Evolutionary conservation across 176 grass and related monocot species (phyloP).

Genomic region (Aegilops speltoides): DNA sequence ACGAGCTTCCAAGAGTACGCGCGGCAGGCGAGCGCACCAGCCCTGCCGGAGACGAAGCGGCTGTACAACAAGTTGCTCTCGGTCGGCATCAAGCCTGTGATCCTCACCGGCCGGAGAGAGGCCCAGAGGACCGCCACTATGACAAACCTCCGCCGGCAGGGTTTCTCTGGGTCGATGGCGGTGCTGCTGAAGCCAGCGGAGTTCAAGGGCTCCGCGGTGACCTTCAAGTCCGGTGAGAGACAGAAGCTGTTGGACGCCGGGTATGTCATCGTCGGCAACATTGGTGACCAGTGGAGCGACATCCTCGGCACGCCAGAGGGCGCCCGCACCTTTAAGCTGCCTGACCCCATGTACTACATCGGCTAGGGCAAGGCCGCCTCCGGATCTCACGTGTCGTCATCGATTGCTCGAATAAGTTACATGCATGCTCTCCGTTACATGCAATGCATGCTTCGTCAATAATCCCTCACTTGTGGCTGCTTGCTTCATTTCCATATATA

Average conservation of each 20-base stretch:
- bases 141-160: not conserved
- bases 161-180: conserved; percentile 27
- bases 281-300: conserved; percentile 67
- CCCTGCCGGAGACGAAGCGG: conserved; percentile 31
- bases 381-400: no score
- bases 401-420: no score
- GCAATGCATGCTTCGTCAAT: no score
- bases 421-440: no score
- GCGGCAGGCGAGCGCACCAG: conserved; percentile 20
- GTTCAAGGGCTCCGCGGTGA: not conserved
- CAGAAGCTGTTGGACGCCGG: conserved; percentile 36
- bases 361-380: no score
- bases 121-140: conserved; percentile 7
- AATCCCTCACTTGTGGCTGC: no score
- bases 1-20: conserved; percentile 36
- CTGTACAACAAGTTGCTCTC: conserved; percentile 31
- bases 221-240: conserved; percentile 21
- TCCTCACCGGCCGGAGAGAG: conserved; percentile 44
- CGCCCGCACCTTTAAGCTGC: no score
- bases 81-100: conserved; percentile 32
- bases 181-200: conserved; percentile 34
- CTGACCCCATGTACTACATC: no score
- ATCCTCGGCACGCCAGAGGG: conserved; percentile 25
- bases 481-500: no score
- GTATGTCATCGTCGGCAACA: conserved; percentile 41